Conservation (phyloP, 345 rosid species). For the Salix udensis region DNA sequence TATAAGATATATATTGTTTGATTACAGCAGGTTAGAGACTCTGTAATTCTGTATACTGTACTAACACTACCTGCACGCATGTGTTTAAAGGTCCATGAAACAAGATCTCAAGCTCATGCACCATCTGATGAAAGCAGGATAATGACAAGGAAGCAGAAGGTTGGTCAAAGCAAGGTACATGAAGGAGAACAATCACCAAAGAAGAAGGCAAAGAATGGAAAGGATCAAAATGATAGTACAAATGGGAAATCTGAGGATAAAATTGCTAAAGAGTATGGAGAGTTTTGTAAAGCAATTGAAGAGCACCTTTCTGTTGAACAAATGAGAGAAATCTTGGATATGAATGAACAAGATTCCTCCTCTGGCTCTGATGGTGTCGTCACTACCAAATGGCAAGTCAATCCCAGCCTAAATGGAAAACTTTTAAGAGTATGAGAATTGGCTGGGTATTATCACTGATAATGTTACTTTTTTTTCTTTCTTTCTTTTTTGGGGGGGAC, state of each 20-base stretch:
- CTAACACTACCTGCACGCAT: neutral
- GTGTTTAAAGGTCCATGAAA: conserved; percentile 59
- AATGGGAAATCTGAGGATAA: conserved; percentile 30
- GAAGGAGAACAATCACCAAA: conserved; percentile 60
- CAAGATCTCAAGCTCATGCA: conserved; percentile 56
- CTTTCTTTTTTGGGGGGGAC: neutral
- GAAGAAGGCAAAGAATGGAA: conserved; percentile 50
- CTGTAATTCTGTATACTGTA: neutral
- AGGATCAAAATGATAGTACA: neutral
- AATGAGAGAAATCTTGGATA: conserved; percentile 56
- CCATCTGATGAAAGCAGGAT: conserved; percentile 56
- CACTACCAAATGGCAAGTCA: conserved; percentile 38
- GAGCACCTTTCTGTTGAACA: conserved; percentile 54
- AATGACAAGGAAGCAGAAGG: conserved; percentile 77
- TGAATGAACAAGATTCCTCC: conserved; percentile 58
- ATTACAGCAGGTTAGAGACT: neutral
- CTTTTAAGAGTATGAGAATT: neutral
- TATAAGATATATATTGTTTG: neutral
- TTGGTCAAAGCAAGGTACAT: conserved; percentile 57
- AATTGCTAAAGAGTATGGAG: conserved; percentile 41
- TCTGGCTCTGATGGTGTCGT: conserved; percentile 41
- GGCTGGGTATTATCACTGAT: neutral
- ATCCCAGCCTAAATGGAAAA: neutral
- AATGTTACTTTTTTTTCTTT: neutral
- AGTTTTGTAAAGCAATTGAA: conserved; percentile 44